Evolutionary conservation across 139 green algal genomes (phyloP).

Genomic region (Dunaliella sp.): DNA sequence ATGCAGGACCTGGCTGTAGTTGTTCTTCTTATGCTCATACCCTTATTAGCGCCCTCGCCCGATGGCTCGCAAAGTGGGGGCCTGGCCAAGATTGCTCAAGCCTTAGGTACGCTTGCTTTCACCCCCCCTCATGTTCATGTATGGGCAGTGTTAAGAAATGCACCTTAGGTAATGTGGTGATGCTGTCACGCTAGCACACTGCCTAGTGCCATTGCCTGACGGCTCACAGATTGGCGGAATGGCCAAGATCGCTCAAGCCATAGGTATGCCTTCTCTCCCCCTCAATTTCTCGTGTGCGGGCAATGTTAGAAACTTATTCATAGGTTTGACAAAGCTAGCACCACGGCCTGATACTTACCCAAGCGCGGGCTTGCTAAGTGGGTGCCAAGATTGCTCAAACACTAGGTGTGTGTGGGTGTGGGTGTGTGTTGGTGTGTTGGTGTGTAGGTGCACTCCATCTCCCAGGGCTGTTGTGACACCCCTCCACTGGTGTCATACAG

Average conservation of each 20-base stretch:
- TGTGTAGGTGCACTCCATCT: no score
- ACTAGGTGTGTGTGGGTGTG: no score
- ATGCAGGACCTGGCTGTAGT: constrained; percentile 96
- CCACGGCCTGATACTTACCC: constrained; percentile 53
- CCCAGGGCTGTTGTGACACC: no score
- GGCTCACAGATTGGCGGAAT: constrained; percentile 47
- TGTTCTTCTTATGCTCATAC: constrained; percentile 98
- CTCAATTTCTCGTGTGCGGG: no score
- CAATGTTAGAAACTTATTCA: no score
- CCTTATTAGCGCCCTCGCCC: constrained; percentile 84
- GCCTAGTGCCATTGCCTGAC: constrained; percentile 80
- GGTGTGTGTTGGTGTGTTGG: no score
- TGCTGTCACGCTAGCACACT: constrained; percentile 98
- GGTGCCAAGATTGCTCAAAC: constrained; percentile 63
- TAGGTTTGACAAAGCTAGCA: no score
- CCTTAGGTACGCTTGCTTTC: not conserved
- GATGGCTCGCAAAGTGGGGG: constrained; percentile 42
- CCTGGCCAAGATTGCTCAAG: constrained; percentile 64
- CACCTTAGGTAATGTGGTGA: no score
- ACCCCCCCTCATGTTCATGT: no score
- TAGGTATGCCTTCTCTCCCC: not conserved
- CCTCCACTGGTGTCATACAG: no score
- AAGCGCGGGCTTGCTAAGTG: constrained; percentile 48
- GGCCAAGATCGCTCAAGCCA: constrained; percentile 58
- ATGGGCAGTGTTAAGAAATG: no score